Conservation (phyloP, 148 eudicot species). For the Talinum fruticosum region DNA sequence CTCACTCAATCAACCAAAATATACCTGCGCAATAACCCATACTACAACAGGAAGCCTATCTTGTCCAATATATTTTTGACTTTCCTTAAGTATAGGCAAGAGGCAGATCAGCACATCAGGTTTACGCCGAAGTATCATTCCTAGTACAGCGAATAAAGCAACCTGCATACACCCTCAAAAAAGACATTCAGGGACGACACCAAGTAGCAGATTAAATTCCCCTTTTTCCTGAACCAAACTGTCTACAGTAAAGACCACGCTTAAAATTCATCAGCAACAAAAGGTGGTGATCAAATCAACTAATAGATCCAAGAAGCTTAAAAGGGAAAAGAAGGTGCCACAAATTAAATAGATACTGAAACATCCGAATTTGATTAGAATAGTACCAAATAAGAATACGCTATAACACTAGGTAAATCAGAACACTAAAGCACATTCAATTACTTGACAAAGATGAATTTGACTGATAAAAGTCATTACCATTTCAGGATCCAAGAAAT, state of each 20-base stretch:
- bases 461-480: background rate
- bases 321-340: background rate
- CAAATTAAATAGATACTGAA: background rate
- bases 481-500: background rate
- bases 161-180: constrained; percentile 35
- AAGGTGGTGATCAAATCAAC: background rate
- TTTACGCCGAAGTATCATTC: constrained; percentile 52
- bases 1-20: background rate
- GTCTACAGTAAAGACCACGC: background rate
- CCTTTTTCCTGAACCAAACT: background rate
- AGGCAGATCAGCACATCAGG: constrained; percentile 50
- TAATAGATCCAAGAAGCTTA: background rate
- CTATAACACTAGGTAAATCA: background rate
- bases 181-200: background rate
- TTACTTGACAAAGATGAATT: background rate
- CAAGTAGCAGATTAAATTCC: too few relatives aligned
- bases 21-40: constrained; percentile 64
- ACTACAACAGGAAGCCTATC: constrained; percentile 48
- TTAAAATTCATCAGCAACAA: background rate
- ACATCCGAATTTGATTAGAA: background rate
- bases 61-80: constrained; percentile 49
- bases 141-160: constrained; percentile 52
- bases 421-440: background rate
- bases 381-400: background rate
- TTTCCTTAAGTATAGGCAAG: constrained; percentile 41